phyloP scores from a whole-genome alignment of 2,329 filamentous ascomycete genomes.

The Botrytis hyacinthi region DNA sequence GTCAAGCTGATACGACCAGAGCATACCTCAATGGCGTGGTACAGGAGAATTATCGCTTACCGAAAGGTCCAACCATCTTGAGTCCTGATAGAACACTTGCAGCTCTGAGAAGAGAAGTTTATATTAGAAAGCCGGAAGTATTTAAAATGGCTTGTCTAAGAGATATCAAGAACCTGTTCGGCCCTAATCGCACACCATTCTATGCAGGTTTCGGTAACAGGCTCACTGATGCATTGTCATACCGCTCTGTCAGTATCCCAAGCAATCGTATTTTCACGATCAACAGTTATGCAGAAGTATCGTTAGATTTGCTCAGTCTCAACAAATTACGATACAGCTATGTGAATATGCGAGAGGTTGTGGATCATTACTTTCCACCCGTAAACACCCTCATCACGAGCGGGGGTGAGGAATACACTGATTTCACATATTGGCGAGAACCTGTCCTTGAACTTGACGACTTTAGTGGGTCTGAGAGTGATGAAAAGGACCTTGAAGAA shows the following conservation, averaged over 20 bases:
- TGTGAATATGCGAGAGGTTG: slow-evolving; percentile 92
- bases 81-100: slow-evolving; percentile 94
- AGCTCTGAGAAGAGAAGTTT: slow-evolving; percentile 85
- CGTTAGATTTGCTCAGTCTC: slow-evolving; percentile 80
- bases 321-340: slow-evolving; percentile 97
- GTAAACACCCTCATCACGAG: slow-evolving; percentile 82
- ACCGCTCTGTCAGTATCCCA: slow-evolving; percentile 93
- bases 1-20: slow-evolving; percentile 86
- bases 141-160: slow-evolving; percentile 99
- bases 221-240: slow-evolving; percentile 92
- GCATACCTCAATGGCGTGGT: slow-evolving; percentile 85
- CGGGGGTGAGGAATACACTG: slow-evolving; percentile 91
- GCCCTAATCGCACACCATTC: slow-evolving; percentile 74
- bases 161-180: slow-evolving; percentile 89
- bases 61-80: slow-evolving; percentile 89
- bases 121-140: slow-evolving; percentile 92
- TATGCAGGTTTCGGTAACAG: slow-evolving; percentile 97
- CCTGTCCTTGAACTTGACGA: slow-evolving; percentile 79
- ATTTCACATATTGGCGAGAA: slow-evolving; percentile 96
- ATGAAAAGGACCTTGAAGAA: slow-evolving; percentile 53
- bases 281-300: slow-evolving; percentile 96
- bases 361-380: slow-evolving; percentile 97
- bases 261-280: slow-evolving; percentile 96
- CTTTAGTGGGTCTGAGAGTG: slow-evolving; percentile 79
- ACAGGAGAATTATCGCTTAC: slow-evolving; percentile 83